Evolutionary conservation across 2,329 filamentous ascomycete species (phyloP).

Genomic region (Aspergillus quadrilineatus): DNA sequence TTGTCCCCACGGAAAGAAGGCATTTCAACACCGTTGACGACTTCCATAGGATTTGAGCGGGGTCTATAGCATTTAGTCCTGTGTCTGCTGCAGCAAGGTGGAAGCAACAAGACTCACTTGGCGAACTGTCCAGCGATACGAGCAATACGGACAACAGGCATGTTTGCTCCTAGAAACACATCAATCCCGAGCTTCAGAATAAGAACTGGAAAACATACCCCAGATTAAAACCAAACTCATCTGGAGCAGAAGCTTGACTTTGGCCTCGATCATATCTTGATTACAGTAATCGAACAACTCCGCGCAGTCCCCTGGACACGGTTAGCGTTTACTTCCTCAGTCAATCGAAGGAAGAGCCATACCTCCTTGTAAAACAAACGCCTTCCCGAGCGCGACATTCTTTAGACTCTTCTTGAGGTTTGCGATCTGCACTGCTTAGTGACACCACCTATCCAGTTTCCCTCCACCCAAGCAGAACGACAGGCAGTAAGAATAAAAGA

Average conservation of each 20-base stretch:
- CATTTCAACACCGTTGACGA: slow-evolving; percentile 74
- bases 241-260: slow-evolving; percentile 93
- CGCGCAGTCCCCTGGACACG: slow-evolving; percentile 68
- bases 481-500: not conserved
- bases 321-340: not conserved
- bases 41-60: slow-evolving; percentile 81
- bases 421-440: slow-evolving; percentile 55
- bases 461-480: no score
- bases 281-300: slow-evolving; percentile 97
- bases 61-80: slow-evolving; percentile 49
- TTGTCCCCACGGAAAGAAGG: slow-evolving; percentile 95
- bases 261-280: slow-evolving; percentile 84
- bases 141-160: slow-evolving; percentile 87
- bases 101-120: slow-evolving; percentile 58
- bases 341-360: slow-evolving; percentile 11
- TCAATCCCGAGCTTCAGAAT: not conserved
- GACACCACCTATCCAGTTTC: no score
- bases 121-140: slow-evolving; percentile 98
- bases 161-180: slow-evolving; percentile 52
- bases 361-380: slow-evolving; percentile 92
- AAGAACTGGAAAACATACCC: slow-evolving; percentile 53
- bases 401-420: slow-evolving; percentile 74
- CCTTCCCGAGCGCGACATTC: slow-evolving; percentile 85
- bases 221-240: slow-evolving; percentile 97
- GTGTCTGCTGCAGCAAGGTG: not conserved